A percentile compares a stretch with the other conserved stretches of the same genome.
Evolutionary conservation across 75 land plant species (phyloP).

Genomic region (Selaginella tamariscina): DNA sequence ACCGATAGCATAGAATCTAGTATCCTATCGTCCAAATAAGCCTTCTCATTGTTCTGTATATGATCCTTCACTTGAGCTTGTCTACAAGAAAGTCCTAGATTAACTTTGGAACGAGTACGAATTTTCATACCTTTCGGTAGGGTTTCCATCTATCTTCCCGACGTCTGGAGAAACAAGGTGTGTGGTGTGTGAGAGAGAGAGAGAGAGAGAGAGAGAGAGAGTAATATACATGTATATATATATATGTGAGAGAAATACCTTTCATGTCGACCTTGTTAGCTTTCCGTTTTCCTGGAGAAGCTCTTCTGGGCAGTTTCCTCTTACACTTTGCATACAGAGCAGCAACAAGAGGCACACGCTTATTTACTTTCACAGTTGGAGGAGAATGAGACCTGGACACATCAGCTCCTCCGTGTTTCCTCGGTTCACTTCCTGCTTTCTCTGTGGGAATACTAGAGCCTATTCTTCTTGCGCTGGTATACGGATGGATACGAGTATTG

Average conservation of each 20-base stretch:
- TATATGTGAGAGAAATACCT: background rate
- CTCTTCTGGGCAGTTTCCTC: background rate
- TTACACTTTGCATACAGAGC: background rate
- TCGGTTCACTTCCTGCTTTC: background rate
- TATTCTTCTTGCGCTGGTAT: background rate
- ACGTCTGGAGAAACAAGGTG: background rate
- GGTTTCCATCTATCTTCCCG: too few species aligned
- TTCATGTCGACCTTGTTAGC: background rate
- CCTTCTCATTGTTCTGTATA: background rate
- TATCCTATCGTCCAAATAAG: background rate
- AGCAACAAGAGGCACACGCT: background rate
- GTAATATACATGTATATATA: background rate
- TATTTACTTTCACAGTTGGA: background rate
- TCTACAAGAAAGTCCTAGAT: background rate
- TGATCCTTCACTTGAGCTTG: background rate
- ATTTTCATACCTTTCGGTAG: background rate
- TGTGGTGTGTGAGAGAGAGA: background rate
- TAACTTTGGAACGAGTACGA: background rate
- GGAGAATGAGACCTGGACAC: too few species aligned
- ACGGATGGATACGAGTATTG: too few species aligned
- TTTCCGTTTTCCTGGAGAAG: background rate
- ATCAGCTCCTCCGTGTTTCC: too few species aligned
- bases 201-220: background rate
- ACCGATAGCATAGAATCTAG: background rate
- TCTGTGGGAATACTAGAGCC: background rate